Conservation (phyloP, 345 rosid species). For the Acer negundo region DNA sequence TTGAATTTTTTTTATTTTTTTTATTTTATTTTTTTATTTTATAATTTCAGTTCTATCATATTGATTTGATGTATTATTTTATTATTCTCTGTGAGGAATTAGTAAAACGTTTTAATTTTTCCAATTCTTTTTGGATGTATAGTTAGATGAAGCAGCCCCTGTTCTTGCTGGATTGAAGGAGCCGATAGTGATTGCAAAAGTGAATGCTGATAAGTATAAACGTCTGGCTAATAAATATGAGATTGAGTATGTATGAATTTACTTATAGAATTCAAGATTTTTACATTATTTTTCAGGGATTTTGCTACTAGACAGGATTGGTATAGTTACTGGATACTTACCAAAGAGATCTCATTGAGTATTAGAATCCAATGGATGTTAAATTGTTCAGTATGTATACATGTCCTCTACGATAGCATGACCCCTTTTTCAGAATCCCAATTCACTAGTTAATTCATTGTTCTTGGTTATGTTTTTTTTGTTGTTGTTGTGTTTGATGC, state of each 20-base stretch:
- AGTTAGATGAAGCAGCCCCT: constrained; percentile 95
- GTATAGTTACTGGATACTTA: not conserved
- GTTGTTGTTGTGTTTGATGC: constrained; percentile 20
- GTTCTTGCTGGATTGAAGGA: constrained; percentile 64
- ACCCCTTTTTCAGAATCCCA: not conserved
- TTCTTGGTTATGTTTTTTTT: not conserved
- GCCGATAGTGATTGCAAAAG: constrained; percentile 84
- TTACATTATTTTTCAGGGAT: too few species aligned
- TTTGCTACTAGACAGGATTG: not conserved
- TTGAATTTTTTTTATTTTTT: not conserved
- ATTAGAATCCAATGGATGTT: not conserved
- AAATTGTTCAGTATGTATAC: too few species aligned
- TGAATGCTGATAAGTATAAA: constrained; percentile 77
- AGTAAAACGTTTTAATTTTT: not conserved
- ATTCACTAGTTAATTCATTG: not conserved
- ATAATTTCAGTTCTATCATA: not conserved
- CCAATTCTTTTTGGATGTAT: constrained; percentile 19
- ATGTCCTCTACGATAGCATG: not conserved
- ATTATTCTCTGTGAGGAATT: not conserved
- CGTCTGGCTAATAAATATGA: constrained; percentile 73
- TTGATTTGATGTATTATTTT: not conserved
- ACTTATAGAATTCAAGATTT: not conserved
- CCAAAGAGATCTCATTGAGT: not conserved
- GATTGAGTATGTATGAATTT: constrained; percentile 58
- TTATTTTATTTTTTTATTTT: too few species aligned